Percentiles rank a stretch among this genome's conserved stretches.
phyloP scores from a whole-genome alignment of 441 rosid genomes.

The Heliophila coronopifolia region DNA sequence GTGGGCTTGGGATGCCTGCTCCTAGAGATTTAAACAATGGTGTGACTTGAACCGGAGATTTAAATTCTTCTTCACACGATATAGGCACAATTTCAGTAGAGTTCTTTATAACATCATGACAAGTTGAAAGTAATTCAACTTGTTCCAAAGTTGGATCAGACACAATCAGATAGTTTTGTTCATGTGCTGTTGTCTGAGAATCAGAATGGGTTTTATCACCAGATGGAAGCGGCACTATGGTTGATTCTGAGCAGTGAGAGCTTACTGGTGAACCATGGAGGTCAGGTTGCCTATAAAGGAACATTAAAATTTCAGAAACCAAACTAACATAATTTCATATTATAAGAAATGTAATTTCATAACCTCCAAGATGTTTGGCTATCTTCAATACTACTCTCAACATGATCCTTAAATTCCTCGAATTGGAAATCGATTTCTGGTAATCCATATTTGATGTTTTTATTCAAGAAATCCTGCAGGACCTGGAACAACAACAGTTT shows the following conservation, averaged over 20 bases:
- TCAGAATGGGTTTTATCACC: slow-evolving; percentile 44
- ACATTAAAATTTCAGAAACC: slow-evolving; percentile 5
- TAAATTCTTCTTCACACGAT: slow-evolving; percentile 49
- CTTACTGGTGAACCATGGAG: slow-evolving; percentile 85
- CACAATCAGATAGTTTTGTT: slow-evolving; percentile 36
- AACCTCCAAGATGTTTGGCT: slow-evolving; percentile 79
- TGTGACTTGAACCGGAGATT: slow-evolving; percentile 82
- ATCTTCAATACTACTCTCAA: slow-evolving; percentile 59
- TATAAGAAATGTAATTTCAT: background rate
- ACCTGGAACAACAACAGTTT: slow-evolving; percentile 40
- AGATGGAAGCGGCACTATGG: slow-evolving; percentile 33
- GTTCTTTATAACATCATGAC: slow-evolving; percentile 36
- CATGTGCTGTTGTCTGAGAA: slow-evolving; percentile 33
- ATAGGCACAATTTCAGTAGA: slow-evolving; percentile 39
- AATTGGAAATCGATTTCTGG: slow-evolving; percentile 62
- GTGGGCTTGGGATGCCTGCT: slow-evolving; percentile 96
- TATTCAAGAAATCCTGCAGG: slow-evolving; percentile 69
- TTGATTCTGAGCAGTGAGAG: slow-evolving; percentile 86
- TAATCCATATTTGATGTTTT: slow-evolving; percentile 42
- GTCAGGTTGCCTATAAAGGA: slow-evolving; percentile 62
- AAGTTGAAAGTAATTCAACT: slow-evolving; percentile 40
- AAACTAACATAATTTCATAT: too few relatives aligned
- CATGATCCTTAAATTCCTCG: slow-evolving; percentile 66
- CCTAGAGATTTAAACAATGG: slow-evolving; percentile 93
- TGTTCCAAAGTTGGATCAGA: slow-evolving; percentile 35